Evolutionary conservation across 441 rosid genomes (phyloP).

Genomic region (Rhodomyrtus psidioides): DNA sequence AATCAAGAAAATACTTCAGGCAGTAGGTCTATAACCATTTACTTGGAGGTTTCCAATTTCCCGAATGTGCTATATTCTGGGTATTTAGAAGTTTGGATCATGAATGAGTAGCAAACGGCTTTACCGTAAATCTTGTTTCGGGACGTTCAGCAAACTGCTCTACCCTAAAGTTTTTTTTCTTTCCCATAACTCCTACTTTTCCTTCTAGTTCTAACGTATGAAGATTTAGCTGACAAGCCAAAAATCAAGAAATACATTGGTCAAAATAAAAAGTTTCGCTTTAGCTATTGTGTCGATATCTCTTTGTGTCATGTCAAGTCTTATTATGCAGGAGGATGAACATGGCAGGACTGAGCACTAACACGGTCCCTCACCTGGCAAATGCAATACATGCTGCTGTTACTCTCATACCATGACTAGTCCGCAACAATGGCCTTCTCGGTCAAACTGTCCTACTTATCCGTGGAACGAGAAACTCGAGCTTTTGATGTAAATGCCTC

Average conservation of each 20-base stretch:
- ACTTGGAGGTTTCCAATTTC: background rate
- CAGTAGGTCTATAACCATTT: background rate
- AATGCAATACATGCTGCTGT: conserved; percentile 5
- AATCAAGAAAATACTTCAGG: background rate
- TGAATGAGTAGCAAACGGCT: background rate
- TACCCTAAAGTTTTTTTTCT: background rate
- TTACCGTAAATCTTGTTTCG: background rate
- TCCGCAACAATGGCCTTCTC: background rate
- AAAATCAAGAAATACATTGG: background rate
- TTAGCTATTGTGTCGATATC: rapidly evolving
- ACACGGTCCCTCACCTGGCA: background rate
- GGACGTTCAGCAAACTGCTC: background rate
- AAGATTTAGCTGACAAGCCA: background rate
- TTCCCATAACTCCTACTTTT: background rate
- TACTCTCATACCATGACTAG: background rate
- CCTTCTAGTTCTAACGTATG: background rate
- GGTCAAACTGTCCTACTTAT: background rate
- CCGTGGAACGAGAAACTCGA: background rate
- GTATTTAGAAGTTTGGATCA: background rate
- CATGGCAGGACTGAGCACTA: conserved; percentile 4
- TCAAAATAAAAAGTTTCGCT: background rate
- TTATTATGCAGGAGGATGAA: conserved; percentile 5
- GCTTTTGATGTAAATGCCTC: background rate
- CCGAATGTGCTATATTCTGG: background rate
- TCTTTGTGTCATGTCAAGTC: background rate